Conservation (phyloP, 345 rosid genomes). For the Jatropha curcas region DNA sequence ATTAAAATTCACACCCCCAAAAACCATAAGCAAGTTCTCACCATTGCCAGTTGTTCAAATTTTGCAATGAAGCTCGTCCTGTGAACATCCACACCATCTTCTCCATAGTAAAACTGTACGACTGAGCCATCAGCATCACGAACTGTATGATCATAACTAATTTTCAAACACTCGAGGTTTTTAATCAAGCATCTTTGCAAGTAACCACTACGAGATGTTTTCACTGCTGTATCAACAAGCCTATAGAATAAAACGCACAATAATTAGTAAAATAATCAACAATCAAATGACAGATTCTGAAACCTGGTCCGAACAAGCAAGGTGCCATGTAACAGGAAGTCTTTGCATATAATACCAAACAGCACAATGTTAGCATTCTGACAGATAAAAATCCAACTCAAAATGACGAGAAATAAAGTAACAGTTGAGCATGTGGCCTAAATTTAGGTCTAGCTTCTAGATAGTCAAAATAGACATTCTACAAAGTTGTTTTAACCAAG, state of each 20-base stretch:
- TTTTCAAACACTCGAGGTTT: constrained; percentile 90
- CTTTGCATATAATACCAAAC: background rate
- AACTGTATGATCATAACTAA: constrained; percentile 87
- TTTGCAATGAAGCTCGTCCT: constrained; percentile 72
- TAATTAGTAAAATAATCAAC: background rate
- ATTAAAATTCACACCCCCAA: constrained; percentile 18
- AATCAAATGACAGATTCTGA: constrained; percentile 1
- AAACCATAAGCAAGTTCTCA: constrained; percentile 36
- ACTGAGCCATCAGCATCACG: constrained; percentile 97
- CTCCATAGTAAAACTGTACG: constrained; percentile 91
- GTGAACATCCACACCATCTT: constrained; percentile 98
- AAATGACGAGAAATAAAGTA: background rate
- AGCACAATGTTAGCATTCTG: background rate
- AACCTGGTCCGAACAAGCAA: background rate
- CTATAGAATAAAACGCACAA: constrained; percentile 47
- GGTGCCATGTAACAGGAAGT: background rate
- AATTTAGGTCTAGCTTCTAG: background rate
- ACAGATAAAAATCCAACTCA: background rate
- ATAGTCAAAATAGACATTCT: background rate
- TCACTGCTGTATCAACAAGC: constrained; percentile 97
- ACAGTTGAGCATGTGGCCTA: background rate
- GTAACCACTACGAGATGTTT: constrained; percentile 99
- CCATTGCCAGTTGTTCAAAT: constrained; percentile 66
- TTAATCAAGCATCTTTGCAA: constrained; percentile 95
- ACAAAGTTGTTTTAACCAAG: no score